These are phyloP conservation scores for Fusarium chlamydosporum DNA, from an alignment of 2,329 filamentous ascomycete genomes.

Conservation along the genomic window DNA sequence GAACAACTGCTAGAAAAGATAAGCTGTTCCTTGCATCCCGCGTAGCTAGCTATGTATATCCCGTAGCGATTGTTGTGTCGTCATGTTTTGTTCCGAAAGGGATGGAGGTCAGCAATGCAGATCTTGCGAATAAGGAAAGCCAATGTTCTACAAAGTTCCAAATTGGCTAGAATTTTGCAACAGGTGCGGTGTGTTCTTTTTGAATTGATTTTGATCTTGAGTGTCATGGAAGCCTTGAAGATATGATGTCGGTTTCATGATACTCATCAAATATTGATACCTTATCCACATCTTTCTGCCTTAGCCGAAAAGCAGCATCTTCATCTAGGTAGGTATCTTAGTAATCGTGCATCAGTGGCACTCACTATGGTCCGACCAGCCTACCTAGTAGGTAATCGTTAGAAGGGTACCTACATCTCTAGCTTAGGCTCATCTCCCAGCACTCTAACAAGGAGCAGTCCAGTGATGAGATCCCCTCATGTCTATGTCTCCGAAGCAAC, in stretches of 20 bases:
- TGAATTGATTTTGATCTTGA: neutral
- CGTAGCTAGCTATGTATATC: constrained; percentile 9
- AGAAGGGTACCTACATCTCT: too few relatives aligned
- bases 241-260: neutral
- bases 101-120: constrained; percentile 25
- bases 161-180: neutral
- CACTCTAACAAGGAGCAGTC: neutral
- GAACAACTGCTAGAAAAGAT: constrained; percentile 28
- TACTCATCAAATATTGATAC: constrained; percentile 8
- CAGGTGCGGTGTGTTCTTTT: neutral
- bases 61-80: constrained; percentile 41
- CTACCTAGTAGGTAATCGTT: too few relatives aligned
- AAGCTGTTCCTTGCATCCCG: constrained; percentile 45
- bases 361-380: neutral
- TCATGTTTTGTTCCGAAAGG: constrained; percentile 27
- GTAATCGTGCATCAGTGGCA: neutral
- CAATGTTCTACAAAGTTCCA: neutral
- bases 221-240: neutral
- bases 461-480: neutral
- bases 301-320: constrained; percentile 11
- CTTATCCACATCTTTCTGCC: constrained; percentile 39
- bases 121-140: neutral
- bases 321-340: too few relatives aligned
- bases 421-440: constrained; percentile 1
- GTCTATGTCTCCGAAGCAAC: neutral